Evolutionary conservation across 306 rosid genomes (phyloP), one percentile per base, ranked within the genome.

Genomic region (Vigna angularis): DNA sequence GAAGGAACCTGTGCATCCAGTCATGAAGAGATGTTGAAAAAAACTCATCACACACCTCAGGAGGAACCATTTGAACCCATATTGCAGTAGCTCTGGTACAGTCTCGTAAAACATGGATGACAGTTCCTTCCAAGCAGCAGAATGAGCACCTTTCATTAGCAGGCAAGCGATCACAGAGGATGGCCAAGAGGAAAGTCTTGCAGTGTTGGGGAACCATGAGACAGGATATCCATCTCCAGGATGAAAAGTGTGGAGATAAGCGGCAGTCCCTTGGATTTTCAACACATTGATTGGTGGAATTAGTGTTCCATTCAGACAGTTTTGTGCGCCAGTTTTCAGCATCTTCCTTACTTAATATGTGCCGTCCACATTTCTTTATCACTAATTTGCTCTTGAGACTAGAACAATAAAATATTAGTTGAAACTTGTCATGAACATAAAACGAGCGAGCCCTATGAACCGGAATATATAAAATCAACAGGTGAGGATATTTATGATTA

Each of bases 1-100:
- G 70, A 45, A 74, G 71, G 71, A 74, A 74, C 71, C 79, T 74
- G 48, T 74, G 79, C 79, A 74, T 74, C 71, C 71, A 74, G 22
- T 74, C 70, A 74, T 62, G 59, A 74, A 74, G 79, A 47, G 79
- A 74, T 22, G 51, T 61, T 48, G 79, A 74, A 61, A 47, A 74
- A 32, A 74, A 74, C 22, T 74, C 71, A 30, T 28, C 71, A 32
- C 2, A 61, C 36, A 74, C 32, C 36, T 62, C 49, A 61, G 71
- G 34, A 47, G 61, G 71, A 74, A 62, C 38, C 70, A 62, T 62
- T 62, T 42, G 71, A 48, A 18, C 34, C 79, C 79, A 74, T 0
- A 61, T 48, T 74, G 79, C 49, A 17, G 34, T 0, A 30, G 79
- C 71, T 47, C 62, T 48, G 26, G 9, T 74, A 62, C 71, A 74